phyloP scores from a whole-genome alignment of 1,139 yeast genomes.

The Nadsonia starkeyi-henricii region DNA sequence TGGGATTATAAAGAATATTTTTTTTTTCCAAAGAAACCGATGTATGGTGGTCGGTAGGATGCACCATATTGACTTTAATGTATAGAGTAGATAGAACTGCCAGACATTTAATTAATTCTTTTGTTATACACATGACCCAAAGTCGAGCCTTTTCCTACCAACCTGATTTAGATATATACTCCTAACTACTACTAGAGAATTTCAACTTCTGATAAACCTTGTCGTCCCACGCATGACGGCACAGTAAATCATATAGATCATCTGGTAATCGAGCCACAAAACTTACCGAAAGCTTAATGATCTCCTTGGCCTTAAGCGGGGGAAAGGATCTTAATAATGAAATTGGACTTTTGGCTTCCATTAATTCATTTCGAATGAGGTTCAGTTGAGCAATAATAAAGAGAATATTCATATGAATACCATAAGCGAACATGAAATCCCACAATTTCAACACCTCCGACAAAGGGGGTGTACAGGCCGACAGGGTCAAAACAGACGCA shows the following conservation, averaged over 20 bases:
- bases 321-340: slow-evolving; percentile 62
- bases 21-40: too few species aligned
- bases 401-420: slow-evolving; percentile 74
- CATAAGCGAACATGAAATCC: slow-evolving; percentile 88
- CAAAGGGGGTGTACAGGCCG: slow-evolving; percentile 85
- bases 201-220: slow-evolving; percentile 10
- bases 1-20: too few species aligned
- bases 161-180: too few species aligned
- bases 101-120: too few species aligned
- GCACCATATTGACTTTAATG: too few species aligned
- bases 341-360: slow-evolving; percentile 58
- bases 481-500: slow-evolving; percentile 72
- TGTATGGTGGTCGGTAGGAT: too few species aligned
- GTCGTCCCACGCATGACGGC: slow-evolving; percentile 55
- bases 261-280: slow-evolving; percentile 68
- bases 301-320: slow-evolving; percentile 53
- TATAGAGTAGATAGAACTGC: too few species aligned
- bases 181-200: background rate
- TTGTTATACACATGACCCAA: too few species aligned
- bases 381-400: slow-evolving; percentile 78
- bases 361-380: slow-evolving; percentile 45
- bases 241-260: slow-evolving; percentile 49
- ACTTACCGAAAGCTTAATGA: slow-evolving; percentile 66
- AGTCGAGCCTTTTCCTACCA: too few species aligned
- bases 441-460: slow-evolving; percentile 62